Percentiles rank a stretch among this genome's conserved stretches.
phyloP scores from a whole-genome alignment of 139 green algal genomes.

The Haematococcus lacustris region DNA sequence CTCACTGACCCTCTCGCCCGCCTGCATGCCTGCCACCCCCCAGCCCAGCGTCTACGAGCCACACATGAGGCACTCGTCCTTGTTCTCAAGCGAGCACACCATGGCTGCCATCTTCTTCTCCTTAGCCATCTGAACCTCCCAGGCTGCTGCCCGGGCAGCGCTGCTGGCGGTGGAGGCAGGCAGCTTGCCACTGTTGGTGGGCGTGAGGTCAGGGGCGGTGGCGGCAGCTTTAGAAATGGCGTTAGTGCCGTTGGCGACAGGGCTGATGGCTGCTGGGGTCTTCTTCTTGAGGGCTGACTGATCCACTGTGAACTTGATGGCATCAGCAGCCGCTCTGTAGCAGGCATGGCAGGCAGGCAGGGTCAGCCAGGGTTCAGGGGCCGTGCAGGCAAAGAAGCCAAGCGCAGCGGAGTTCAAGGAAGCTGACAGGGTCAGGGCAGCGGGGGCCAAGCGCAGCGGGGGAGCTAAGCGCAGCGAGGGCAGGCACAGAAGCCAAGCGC shows the following conservation, averaged over 20 bases:
- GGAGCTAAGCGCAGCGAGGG: no score
- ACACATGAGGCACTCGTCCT: constrained; percentile 94
- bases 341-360: no score
- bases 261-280: not conserved
- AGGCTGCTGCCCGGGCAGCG: constrained; percentile 1
- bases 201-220: constrained; percentile 10
- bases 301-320: constrained; percentile 99
- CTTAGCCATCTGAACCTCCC: constrained; percentile 27
- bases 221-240: constrained; percentile 5
- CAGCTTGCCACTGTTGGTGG: constrained; percentile 9
- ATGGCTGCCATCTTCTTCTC: constrained; percentile 77
- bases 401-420: no score
- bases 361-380: no score
- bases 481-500: no score
- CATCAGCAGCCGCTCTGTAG: constrained; percentile 83
- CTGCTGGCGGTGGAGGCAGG: constrained; percentile 1
- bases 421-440: no score
- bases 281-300: constrained; percentile 48
- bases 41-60: constrained; percentile 70
- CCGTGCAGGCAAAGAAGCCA: no score
- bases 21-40: no score
- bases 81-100: constrained; percentile 95
- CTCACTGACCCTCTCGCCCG: no score
- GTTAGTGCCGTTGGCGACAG: not conserved
- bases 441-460: no score